Conservation (phyloP, 2,329 filamentous ascomycete species). For the Pseudogymnoascus sp. region DNA sequence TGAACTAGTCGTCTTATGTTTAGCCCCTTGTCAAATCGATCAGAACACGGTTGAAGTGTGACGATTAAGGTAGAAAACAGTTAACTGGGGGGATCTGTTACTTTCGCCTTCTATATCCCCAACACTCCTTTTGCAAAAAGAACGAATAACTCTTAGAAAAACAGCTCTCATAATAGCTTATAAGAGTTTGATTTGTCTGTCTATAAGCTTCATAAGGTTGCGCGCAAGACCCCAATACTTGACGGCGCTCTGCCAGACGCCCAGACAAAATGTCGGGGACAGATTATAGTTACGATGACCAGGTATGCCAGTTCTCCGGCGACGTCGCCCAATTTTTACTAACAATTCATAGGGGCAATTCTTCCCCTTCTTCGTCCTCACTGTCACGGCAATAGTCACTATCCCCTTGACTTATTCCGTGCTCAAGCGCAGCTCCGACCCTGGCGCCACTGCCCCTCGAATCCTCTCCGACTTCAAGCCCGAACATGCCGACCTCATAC, state of each 20-base stretch:
- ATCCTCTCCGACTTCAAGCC: conserved; percentile 77
- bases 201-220: conserved; percentile 2
- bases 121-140: conserved; percentile 4
- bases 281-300: conserved; percentile 97
- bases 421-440: conserved; percentile 66
- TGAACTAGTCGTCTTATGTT: background rate
- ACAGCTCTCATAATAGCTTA: background rate
- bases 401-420: conserved; percentile 84
- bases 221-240: background rate
- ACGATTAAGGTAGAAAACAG: conserved; percentile 7
- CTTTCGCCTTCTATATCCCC: conserved; percentile 5
- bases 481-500: conserved; percentile 75
- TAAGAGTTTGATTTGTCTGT: background rate
- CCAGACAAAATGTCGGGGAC: conserved; percentile 33
- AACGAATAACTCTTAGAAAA: background rate
- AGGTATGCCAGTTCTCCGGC: conserved; percentile 42
- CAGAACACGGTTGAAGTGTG: conserved; percentile 10
- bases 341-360: conserved; percentile 65
- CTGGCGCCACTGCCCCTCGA: conserved; percentile 71
- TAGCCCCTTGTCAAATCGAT: conserved; percentile 9
- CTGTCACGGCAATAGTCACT: conserved; percentile 77
- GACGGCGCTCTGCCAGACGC: conserved; percentile 2
- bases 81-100: background rate
- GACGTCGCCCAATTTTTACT: conserved; percentile 10
- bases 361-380: conserved; percentile 98